phyloP scores from a whole-genome alignment of 2,329 filamentous ascomycete species.

The Ceratocystis cubensis region DNA sequence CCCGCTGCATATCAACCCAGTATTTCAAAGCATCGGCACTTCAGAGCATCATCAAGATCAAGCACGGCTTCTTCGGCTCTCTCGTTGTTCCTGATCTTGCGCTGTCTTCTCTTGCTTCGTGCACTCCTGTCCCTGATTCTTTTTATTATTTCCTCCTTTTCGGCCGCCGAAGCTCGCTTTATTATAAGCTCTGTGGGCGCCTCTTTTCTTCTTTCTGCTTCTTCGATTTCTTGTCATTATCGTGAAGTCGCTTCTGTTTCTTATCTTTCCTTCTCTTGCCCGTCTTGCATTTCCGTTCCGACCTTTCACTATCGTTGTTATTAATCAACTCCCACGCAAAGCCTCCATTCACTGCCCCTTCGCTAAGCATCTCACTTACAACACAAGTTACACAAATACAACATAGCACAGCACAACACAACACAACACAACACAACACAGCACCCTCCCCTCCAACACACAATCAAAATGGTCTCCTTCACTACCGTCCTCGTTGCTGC shows the following conservation, averaged over 20 bases:
- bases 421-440: conserved; percentile 18
- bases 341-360: too few relatives aligned
- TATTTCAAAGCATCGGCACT: too few relatives aligned
- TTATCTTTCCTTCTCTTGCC: background rate
- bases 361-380: too few relatives aligned
- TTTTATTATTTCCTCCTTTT: background rate
- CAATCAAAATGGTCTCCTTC: conserved; percentile 28
- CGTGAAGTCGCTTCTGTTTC: background rate
- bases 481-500: conserved; percentile 27
- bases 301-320: background rate
- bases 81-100: background rate
- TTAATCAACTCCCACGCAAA: background rate
- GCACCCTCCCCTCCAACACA: background rate
- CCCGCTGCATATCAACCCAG: too few relatives aligned
- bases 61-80: background rate
- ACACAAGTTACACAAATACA: too few relatives aligned
- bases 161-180: background rate
- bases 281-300: background rate
- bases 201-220: background rate
- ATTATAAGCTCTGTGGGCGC: conserved; percentile 6
- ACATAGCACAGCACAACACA: conserved; percentile 15
- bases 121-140: background rate
- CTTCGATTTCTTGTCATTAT: conserved; percentile 14
- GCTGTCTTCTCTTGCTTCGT: background rate
- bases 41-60: background rate